phyloP scores from a whole-genome alignment of 1,139 yeast species.

The Yamadazyma songkhlaensis region DNA sequence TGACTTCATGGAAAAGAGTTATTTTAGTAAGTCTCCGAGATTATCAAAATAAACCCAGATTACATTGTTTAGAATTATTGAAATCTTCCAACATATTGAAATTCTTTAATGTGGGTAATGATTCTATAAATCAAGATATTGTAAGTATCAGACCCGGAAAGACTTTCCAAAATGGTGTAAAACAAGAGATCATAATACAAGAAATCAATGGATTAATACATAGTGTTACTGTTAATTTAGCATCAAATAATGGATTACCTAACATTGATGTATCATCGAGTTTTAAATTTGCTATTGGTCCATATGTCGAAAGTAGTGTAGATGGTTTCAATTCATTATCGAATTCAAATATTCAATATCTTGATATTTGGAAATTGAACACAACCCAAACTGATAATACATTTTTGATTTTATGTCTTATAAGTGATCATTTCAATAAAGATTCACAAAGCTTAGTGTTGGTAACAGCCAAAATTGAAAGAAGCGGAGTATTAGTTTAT shows the following conservation, averaged over 20 bases:
- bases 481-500: slow-evolving; percentile 51
- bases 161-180: slow-evolving; percentile 48
- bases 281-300: slow-evolving; percentile 26
- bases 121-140: slow-evolving; percentile 41
- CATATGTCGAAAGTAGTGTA: slow-evolving; percentile 31
- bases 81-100: slow-evolving; percentile 17
- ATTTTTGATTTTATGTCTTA: slow-evolving; percentile 47
- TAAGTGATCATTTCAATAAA: slow-evolving; percentile 21
- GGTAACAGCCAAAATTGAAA: slow-evolving; percentile 54
- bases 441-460: slow-evolving; percentile 34
- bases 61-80: slow-evolving; percentile 37
- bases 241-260: slow-evolving; percentile 31
- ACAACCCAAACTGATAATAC: slow-evolving; percentile 24
- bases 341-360: slow-evolving; percentile 32
- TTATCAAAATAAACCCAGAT: slow-evolving; percentile 59
- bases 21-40: slow-evolving; percentile 65
- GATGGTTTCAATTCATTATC: slow-evolving; percentile 42
- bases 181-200: slow-evolving; percentile 41
- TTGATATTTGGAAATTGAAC: slow-evolving; percentile 51
- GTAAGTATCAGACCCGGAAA: slow-evolving; percentile 60
- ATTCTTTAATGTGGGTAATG: slow-evolving; percentile 15
- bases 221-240: slow-evolving; percentile 28
- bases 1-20: slow-evolving; percentile 72
- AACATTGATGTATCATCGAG: slow-evolving; percentile 26
- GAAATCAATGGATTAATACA: slow-evolving; percentile 45